phyloP scores from a whole-genome alignment of 768 basidiomycete genomes.

The Amylocystis lapponica region DNA sequence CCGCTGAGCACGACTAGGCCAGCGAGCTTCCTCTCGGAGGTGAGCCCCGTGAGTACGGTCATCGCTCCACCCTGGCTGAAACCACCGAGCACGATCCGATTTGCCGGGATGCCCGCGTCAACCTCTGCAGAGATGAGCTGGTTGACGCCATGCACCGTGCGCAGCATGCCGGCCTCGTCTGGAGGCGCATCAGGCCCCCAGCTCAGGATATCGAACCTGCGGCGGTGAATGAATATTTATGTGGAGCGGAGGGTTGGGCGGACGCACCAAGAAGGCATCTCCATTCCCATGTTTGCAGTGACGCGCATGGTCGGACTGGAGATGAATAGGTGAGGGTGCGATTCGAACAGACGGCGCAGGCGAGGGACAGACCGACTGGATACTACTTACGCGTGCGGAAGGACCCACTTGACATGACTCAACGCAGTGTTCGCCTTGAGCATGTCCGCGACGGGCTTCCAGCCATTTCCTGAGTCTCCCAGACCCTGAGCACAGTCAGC shows the following conservation, averaged over 20 bases:
- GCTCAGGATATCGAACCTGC: constrained; percentile 75
- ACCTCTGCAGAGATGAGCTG: constrained; percentile 71
- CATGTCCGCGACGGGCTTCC: constrained; percentile 70
- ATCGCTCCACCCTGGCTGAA: constrained; percentile 86
- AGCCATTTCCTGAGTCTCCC: constrained; percentile 70
- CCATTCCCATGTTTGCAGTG: constrained; percentile 67
- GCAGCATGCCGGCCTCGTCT: constrained; percentile 74
- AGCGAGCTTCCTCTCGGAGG: constrained; percentile 57
- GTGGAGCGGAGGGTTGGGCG: not conserved
- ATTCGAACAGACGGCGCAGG: not conserved
- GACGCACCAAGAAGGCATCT: constrained; percentile 71
- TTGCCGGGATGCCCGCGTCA: constrained; percentile 58
- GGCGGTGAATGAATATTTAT: not conserved
- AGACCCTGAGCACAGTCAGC: constrained; percentile 47
- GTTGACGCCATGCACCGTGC: constrained; percentile 55
- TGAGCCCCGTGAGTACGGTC: constrained; percentile 70
- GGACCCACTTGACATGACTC: constrained; percentile 81
- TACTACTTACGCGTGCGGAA: constrained; percentile 70
- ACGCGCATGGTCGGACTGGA: constrained; percentile 57
- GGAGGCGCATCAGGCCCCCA: constrained; percentile 36
- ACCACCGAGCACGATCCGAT: constrained; percentile 79
- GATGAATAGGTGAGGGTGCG: not conserved
- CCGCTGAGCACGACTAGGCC: constrained; percentile 73
- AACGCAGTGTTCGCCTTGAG: constrained; percentile 49
- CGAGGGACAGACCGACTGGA: constrained; percentile 8